Conservation (phyloP, 2,329 filamentous ascomycete genomes). For the Trichoderma koningiopsis region DNA sequence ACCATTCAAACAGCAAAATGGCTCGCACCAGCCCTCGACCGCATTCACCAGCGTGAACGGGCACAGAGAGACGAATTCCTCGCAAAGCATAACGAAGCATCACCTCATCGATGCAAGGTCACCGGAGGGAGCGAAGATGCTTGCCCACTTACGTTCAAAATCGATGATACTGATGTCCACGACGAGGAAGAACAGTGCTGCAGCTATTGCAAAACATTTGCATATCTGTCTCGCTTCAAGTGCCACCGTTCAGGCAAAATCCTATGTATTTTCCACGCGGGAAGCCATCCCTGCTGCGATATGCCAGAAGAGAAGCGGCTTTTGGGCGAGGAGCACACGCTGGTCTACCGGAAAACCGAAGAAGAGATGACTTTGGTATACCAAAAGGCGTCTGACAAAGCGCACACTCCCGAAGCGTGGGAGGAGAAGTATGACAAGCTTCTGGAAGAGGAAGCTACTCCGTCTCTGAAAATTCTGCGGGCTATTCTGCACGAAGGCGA, state of each 20-base stretch:
- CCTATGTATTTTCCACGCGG: constrained; percentile 81
- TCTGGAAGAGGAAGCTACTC: constrained; percentile 79
- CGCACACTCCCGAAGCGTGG: constrained; percentile 83
- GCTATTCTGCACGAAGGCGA: constrained; percentile 89
- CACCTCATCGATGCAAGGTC: constrained; percentile 54
- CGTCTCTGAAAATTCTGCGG: constrained; percentile 83
- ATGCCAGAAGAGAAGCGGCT: constrained; percentile 67
- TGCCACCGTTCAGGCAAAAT: constrained; percentile 81
- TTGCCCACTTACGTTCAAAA: constrained; percentile 63
- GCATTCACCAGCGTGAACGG: constrained; percentile 74
- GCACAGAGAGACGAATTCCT: constrained; percentile 69
- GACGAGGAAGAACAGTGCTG: constrained; percentile 97
- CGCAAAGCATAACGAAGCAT: constrained; percentile 60
- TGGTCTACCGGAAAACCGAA: constrained; percentile 77
- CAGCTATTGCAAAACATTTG: constrained; percentile 86
- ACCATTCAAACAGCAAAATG: constrained; percentile 92
- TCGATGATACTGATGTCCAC: constrained; percentile 73
- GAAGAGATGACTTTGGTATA: constrained; percentile 67
- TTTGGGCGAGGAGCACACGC: constrained; percentile 67
- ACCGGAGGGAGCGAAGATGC: constrained; percentile 49
- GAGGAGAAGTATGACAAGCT: constrained; percentile 84
- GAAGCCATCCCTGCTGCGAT: constrained; percentile 78
- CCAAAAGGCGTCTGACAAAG: constrained; percentile 82
- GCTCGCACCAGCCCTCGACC: constrained; percentile 83
- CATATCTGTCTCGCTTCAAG: constrained; percentile 86